These are phyloP conservation scores for Fusarium gaditjirri DNA, from an alignment of 2,329 filamentous ascomycete genomes.

Conservation along the genomic window DNA sequence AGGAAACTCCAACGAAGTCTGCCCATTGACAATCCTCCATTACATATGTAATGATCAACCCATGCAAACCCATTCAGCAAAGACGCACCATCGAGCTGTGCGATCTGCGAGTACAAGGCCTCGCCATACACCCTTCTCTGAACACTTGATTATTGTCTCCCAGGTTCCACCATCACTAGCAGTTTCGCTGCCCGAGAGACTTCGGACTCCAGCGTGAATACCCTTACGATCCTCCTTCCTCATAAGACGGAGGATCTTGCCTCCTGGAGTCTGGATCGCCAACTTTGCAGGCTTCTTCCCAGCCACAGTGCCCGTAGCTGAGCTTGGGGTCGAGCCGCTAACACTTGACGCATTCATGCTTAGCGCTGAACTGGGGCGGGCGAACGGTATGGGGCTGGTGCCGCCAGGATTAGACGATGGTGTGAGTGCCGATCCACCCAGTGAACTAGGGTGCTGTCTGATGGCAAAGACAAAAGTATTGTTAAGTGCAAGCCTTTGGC, in stretches of 20 bases:
- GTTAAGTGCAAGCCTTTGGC: constrained; percentile 85
- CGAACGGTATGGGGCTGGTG: constrained; percentile 69
- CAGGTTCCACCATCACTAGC: constrained; percentile 77
- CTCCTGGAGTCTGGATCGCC: constrained; percentile 91
- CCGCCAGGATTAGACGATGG: constrained; percentile 60
- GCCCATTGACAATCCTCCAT: constrained; percentile 7
- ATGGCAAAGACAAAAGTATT: constrained; percentile 98
- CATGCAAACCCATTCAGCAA: constrained; percentile 82
- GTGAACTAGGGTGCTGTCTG: constrained; percentile 84
- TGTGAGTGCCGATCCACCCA: constrained; percentile 52
- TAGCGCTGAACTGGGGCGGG: constrained; percentile 70
- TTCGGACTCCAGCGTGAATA: constrained; percentile 59
- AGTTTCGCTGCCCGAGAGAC: constrained; percentile 62
- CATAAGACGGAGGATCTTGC: constrained; percentile 91
- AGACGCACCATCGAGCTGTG: constrained; percentile 90
- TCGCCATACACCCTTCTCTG: constrained; percentile 82
- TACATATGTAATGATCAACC: constrained; percentile 39
- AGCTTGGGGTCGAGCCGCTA: constrained; percentile 67
- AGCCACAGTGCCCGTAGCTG: constrained; percentile 62
- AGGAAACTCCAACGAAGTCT: constrained; percentile 35
- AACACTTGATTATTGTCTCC: constrained; percentile 93
- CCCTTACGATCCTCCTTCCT: constrained; percentile 77
- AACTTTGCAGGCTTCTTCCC: constrained; percentile 91
- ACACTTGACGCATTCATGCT: constrained; percentile 71
- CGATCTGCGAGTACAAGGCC: constrained; percentile 85